Percentiles rank a stretch among this genome's conserved stretches.
Conservation (phyloP, 305 asterid species). For the Solanum chacoense region DNA sequence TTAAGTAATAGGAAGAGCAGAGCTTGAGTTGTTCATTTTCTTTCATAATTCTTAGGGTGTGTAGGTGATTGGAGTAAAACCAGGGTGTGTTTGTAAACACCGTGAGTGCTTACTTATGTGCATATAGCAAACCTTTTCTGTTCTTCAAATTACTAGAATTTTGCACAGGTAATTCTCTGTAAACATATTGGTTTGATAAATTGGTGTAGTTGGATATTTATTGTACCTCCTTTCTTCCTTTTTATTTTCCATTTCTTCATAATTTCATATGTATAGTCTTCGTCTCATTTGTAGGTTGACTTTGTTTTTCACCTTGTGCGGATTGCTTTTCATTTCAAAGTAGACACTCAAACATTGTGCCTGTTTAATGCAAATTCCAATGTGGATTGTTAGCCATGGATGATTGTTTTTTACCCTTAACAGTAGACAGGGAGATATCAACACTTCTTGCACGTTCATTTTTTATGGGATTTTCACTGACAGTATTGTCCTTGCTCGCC, state of each 20-base stretch:
- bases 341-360: background rate
- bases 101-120: background rate
- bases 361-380: background rate
- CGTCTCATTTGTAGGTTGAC: background rate
- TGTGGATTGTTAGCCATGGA: background rate
- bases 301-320: background rate
- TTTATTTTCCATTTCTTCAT: background rate
- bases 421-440: constrained; percentile 73
- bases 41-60: background rate
- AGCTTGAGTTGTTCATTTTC: background rate
- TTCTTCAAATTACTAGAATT: background rate
- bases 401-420: constrained; percentile 64
- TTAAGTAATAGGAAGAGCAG: background rate
- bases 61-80: background rate
- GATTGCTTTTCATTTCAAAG: background rate
- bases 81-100: background rate
- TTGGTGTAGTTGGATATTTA: background rate
- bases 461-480: constrained; percentile 76
- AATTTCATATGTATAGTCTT: background rate
- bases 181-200: background rate
- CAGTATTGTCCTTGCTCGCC: constrained; percentile 66
- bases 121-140: background rate
- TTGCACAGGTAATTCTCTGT: background rate
- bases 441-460: constrained; percentile 77
- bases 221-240: background rate